Evolutionary conservation across 805 yeast genomes (phyloP).

Genomic region (Starmerella tilneyi): DNA sequence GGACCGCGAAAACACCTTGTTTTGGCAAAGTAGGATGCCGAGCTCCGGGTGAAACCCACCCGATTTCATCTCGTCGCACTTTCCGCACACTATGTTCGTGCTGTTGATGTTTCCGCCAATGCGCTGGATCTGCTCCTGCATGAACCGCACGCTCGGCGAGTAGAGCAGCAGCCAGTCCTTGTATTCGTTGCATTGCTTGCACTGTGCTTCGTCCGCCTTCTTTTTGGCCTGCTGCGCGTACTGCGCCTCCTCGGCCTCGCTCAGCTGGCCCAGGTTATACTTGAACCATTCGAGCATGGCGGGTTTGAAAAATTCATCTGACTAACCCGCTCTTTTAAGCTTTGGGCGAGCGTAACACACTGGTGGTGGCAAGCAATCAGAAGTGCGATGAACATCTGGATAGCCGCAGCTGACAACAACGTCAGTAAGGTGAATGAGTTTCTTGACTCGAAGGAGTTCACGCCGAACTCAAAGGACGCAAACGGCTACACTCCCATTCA

Average conservation of each 20-base stretch:
- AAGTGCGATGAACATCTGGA: constrained; percentile 75
- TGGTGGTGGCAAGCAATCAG: no score
- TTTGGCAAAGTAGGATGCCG: constrained; percentile 81
- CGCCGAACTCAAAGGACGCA: constrained; percentile 70
- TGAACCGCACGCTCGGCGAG: constrained; percentile 77
- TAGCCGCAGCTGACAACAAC: constrained; percentile 84
- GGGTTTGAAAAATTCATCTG: constrained; percentile 7
- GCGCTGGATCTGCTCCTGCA: constrained; percentile 72
- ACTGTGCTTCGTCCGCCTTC: constrained; percentile 52
- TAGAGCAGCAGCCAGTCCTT: constrained; percentile 63
- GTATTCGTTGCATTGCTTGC: constrained; percentile 61
- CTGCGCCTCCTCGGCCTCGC: constrained; percentile 3
- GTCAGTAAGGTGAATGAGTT: constrained; percentile 45
- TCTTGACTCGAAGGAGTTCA: constrained; percentile 42
- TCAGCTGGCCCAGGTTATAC: constrained; percentile 20
- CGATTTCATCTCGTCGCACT: constrained; percentile 69
- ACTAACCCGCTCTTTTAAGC: not conserved
- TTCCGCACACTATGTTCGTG: constrained; percentile 60
- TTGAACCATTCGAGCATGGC: constrained; percentile 15
- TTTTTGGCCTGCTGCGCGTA: constrained; percentile 35
- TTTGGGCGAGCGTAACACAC: no score
- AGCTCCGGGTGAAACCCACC: constrained; percentile 91
- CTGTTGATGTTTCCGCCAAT: constrained; percentile 45
- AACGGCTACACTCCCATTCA: constrained; percentile 96
- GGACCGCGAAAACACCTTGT: constrained; percentile 60